Base-by-base conservation (phyloP, 257 asterid genomes). In the Ballota nigra region DNA sequence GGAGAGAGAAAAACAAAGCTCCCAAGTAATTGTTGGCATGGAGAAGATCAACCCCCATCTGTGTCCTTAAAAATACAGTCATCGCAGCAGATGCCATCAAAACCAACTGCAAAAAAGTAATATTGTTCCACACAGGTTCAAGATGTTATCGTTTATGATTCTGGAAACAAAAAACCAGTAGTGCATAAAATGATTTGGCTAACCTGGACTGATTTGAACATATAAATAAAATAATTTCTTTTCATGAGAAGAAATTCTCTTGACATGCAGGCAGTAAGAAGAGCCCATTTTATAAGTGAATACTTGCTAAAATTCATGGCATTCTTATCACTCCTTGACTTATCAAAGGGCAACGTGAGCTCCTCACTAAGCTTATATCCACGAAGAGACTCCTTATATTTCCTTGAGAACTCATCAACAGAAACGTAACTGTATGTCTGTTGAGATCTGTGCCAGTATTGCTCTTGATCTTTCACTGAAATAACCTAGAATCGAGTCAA, bases 221-320 rank as follows among this genome's bases (percentile, higher is more conserved):
- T 63, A 69, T 83, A 78, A 16, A 81, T 65, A 55, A 77, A 79
- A 3, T 82, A 75, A 67, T 87, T 87, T 52, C 92, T 63, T 69
- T 81, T 86, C 79, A 83, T 73, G 63, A 81, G 86, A 71, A 86
- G 83, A 75, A 76, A 53, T 70, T 86, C 91, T 79, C 86, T 79
- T 6, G 85, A 76, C 80, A 78, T 77, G 52, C 84, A 82, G 49
- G 86, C 82, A 70, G 51, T 73, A 49, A 82, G 77, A 8, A 82
- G 74, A 70, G 73, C 60, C 86, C 86, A 79, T 49, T 74, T 76
- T 13, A 82, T 31, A 67, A 84, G 77, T 61, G 86, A 81, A 45
- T 84, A 76, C 26, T 18, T 33, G 4, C 78, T 67, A 53, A 78
- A 81, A 68, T 80, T 75, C 29, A 81, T 81, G 15, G 80, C 88